Evolutionary conservation across 768 basidiomycete genomes (phyloP).

Genomic region (Boletus tomentosulus): DNA sequence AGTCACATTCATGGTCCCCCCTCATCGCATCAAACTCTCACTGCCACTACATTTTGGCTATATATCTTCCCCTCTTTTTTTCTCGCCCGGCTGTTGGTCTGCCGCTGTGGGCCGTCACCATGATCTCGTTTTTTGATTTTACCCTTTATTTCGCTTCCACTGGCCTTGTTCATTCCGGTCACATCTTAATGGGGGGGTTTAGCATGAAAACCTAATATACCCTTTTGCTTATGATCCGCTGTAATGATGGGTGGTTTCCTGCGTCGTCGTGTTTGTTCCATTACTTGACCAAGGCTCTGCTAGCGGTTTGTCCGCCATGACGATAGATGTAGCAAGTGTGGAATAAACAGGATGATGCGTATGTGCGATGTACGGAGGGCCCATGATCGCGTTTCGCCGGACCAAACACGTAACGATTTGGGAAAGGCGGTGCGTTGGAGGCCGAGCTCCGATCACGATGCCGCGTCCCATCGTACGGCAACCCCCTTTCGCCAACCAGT

Average conservation of each 20-base stretch:
- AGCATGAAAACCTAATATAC: conserved; percentile 25
- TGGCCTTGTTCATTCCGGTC: neutral
- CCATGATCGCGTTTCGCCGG: neutral
- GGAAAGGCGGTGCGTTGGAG: neutral
- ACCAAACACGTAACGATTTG: neutral
- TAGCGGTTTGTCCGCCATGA: neutral
- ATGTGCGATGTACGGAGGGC: neutral
- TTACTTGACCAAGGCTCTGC: neutral
- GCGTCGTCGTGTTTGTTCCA: conserved; percentile 1
- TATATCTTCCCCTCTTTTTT: conserved; percentile 9
- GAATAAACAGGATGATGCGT: neutral
- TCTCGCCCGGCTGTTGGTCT: neutral
- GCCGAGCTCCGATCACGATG: too few relatives aligned
- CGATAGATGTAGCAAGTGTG: neutral
- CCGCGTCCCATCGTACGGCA: too few relatives aligned
- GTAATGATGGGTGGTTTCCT: conserved; percentile 14
- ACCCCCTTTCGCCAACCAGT: too few relatives aligned
- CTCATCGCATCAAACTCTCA: conserved; percentile 24
- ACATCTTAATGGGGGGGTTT: conserved; percentile 10
- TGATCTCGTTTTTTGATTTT: conserved; percentile 7
- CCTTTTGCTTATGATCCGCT: conserved; percentile 18
- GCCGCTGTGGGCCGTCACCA: conserved; percentile 3
- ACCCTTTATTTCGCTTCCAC: neutral
- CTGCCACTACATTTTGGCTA: conserved; percentile 20
- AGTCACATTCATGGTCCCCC: conserved; percentile 19